Conservation (phyloP, 2,329 filamentous ascomycete species). For the Aspergillus pseudoviridinutans region DNA sequence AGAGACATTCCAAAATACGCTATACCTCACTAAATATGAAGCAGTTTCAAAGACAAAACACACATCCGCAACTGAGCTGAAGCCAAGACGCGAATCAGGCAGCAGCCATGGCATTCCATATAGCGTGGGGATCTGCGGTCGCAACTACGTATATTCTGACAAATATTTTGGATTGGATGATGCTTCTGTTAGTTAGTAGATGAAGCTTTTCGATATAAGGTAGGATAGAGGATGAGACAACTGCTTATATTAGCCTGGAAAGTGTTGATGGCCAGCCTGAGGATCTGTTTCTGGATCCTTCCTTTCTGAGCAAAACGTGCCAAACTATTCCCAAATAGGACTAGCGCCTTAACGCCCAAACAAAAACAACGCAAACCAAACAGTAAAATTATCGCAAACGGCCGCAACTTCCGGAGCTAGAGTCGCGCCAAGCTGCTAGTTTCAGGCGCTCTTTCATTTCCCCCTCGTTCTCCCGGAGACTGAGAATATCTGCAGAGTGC, state of each 20-base stretch:
- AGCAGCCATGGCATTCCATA: too few species aligned
- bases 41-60: too few species aligned
- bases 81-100: too few species aligned
- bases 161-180: background rate
- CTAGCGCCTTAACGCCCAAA: background rate
- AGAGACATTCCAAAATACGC: too few species aligned
- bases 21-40: too few species aligned
- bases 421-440: background rate
- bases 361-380: too few species aligned
- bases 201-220: background rate
- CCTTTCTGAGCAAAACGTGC: too few species aligned
- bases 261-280: background rate
- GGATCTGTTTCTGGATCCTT: background rate
- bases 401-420: background rate
- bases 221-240: background rate
- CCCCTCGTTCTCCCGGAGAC: background rate
- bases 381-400: too few species aligned
- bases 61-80: too few species aligned
- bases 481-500: background rate
- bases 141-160: too few species aligned
- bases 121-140: too few species aligned
- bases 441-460: background rate
- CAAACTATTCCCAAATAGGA: rapidly evolving
- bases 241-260: too few species aligned
- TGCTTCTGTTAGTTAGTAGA: background rate